Conservation (phyloP, 768 basidiomycete species). For the Brasilioporus rufonigricans region DNA sequence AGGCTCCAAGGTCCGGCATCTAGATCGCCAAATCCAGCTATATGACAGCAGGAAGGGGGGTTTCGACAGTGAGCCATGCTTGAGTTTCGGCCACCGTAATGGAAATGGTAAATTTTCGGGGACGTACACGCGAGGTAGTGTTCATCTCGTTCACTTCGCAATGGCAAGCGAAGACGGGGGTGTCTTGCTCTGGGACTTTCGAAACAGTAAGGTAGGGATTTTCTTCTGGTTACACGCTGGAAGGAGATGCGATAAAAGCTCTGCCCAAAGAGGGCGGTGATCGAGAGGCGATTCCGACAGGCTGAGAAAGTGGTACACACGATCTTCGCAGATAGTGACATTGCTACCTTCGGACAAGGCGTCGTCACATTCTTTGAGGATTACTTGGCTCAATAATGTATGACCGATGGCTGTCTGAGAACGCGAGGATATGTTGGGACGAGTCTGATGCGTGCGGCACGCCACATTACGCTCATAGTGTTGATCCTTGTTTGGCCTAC, state of each 20-base stretch:
- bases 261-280: slow-evolving; percentile 35
- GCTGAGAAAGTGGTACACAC: slow-evolving; percentile 40
- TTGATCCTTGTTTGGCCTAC: slow-evolving; percentile 25
- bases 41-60: slow-evolving; percentile 43
- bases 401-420: neutral
- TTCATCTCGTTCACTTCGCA: slow-evolving; percentile 40
- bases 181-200: slow-evolving; percentile 49
- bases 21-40: slow-evolving; percentile 47
- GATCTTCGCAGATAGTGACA: slow-evolving; percentile 37
- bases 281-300: slow-evolving; percentile 31
- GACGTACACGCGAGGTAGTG: slow-evolving; percentile 40
- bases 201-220: slow-evolving; percentile 42
- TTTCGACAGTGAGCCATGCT: slow-evolving; percentile 40
- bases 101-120: slow-evolving; percentile 21
- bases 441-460: slow-evolving; percentile 11
- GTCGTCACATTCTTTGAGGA: slow-evolving; percentile 39
- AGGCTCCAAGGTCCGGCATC: slow-evolving; percentile 42
- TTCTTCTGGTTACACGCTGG: slow-evolving; percentile 7
- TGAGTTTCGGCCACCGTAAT: slow-evolving; percentile 44
- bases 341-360: slow-evolving; percentile 41
- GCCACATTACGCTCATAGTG: slow-evolving; percentile 9
- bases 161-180: slow-evolving; percentile 45
- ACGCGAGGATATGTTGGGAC: neutral
- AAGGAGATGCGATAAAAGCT: slow-evolving; percentile 20
- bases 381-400: slow-evolving; percentile 23